Base-by-base conservation (phyloP, 2,329 filamentous ascomycete genomes). In the Huntiella omanensis region DNA sequence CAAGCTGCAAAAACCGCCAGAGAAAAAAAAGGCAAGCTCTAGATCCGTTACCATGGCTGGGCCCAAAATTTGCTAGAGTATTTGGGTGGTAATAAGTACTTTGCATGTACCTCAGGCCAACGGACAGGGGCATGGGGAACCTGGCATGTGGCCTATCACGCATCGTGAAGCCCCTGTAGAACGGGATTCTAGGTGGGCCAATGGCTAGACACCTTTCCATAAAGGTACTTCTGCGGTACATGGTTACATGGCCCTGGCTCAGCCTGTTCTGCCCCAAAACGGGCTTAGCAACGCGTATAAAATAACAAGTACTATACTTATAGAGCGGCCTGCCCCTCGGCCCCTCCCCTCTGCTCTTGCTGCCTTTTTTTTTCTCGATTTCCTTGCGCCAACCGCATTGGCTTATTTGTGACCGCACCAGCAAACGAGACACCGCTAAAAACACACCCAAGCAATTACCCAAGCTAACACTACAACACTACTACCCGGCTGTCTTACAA, bases 321-420 rank as follows among this genome's bases (percentile, higher is more conserved):
- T 64, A 63, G 60, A 60, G 59, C 58, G 58, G 59, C 61, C 59
- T 62, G 61, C 62, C 62, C 61, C 63, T 62, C 62, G 61, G 46
- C 49, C 46, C 45, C 46, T 52, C 40, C 13, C 47, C 47, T 46
- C 38, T 50, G 50, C 49, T 45, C 43, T 39, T 48, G 48, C 40
- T 43, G 43, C 40, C 40, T 42, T 46, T 45, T 48, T 48, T 38
- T 43, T 48, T 34, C 45, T 44, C 40, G 22, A 22, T 42, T 28
- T 47, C 40, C 22, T 44, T 47, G 44, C 37, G 13, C 17, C 22
- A 43, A 22, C 41, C 42, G 43, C 43, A 45, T 39, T 45, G 43
- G 17, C 33, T 15, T 45, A 45, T 15, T 36, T 33, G 13, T 28
- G 22, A 38, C 43, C 39, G 28, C 43, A 39, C 16, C 43, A 5